Evolutionary conservation across 2,329 filamentous ascomycete genomes (phyloP), one percentile per base, ranked within the genome.

Genomic region (Trichophyton verrucosum): DNA sequence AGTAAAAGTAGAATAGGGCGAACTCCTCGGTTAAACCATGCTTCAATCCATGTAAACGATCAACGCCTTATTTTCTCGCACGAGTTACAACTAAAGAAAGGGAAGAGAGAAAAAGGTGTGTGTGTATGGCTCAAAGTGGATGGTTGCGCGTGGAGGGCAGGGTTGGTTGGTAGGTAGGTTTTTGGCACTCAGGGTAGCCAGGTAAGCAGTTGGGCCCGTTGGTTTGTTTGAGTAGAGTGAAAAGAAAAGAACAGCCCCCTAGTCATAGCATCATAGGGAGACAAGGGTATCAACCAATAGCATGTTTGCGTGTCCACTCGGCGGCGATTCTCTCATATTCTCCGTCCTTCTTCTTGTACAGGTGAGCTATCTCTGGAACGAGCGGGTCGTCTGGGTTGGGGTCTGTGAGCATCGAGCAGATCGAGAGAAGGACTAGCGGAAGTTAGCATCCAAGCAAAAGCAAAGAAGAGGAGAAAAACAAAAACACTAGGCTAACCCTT

Each of bases 321-420:
- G 92, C 83, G 64, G 94, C 94, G 62, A 91, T 97, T 67, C 90
- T 89, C 80, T 99, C 94, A 78, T 99, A 99, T 76, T 91, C 84
- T 70, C 89, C 85, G 70, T 91, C 88, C 78, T 99, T 94, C 67
- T 92, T 96, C 86, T 99, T 99, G 88, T 99, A 99, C 74, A 97
- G 91, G 74, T 99, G 94, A 71, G 94, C 94, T 72, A 99, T 99
- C 81, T 99, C 94, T 66, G 94, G 94, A 64, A 99, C 94, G 68
- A 99, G 86, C 73, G 94, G 94, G 77, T 99, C 94, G 76, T 99
- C 94, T 66, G 94, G 94, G 83, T 99, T 99, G 69, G 94, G 94
- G 80, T 99, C 94, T 73, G 94, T 99, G 76, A 99, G 82, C 94
- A 99, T 97, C 60, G 94, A 99, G 83, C 94, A 99, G 82, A 99